Evolutionary conservation across 169 alveolate genomes (phyloP).

Genomic region (Eimeria brunetti): DNA sequence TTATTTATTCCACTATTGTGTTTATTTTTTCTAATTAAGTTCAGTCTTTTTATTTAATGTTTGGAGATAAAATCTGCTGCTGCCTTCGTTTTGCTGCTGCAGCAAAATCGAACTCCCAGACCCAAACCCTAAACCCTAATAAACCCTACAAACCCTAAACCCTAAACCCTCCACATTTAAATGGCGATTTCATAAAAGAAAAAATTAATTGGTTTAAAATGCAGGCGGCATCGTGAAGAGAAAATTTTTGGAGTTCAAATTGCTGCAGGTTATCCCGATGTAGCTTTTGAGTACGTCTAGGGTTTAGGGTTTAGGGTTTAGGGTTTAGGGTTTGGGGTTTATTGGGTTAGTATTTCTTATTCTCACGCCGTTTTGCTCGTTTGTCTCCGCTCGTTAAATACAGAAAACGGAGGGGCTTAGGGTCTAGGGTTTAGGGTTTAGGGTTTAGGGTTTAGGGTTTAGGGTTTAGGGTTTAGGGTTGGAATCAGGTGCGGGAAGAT

Average conservation of each 20-base stretch:
- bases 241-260: conserved; percentile 91
- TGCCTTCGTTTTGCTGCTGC: background rate
- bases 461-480: too few relatives aligned
- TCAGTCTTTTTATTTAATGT: too few relatives aligned
- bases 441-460: too few relatives aligned
- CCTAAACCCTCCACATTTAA: too few relatives aligned
- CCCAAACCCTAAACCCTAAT: background rate
- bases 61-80: too few relatives aligned
- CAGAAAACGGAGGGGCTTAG: background rate
- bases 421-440: too few relatives aligned
- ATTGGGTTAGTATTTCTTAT: too few relatives aligned
- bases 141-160: too few relatives aligned
- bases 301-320: background rate
- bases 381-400: background rate
- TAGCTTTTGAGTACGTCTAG: conserved; percentile 63
- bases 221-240: conserved; percentile 85
- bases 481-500: conserved; percentile 62
- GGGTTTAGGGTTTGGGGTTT: too few relatives aligned
- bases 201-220: background rate
- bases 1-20: background rate
- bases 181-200: background rate
- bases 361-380: too few relatives aligned
- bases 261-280: conserved; percentile 84
- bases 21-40: background rate
- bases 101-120: background rate